Base-by-base conservation (phyloP, 441 rosid genomes). In the Syzygium malaccense region DNA sequence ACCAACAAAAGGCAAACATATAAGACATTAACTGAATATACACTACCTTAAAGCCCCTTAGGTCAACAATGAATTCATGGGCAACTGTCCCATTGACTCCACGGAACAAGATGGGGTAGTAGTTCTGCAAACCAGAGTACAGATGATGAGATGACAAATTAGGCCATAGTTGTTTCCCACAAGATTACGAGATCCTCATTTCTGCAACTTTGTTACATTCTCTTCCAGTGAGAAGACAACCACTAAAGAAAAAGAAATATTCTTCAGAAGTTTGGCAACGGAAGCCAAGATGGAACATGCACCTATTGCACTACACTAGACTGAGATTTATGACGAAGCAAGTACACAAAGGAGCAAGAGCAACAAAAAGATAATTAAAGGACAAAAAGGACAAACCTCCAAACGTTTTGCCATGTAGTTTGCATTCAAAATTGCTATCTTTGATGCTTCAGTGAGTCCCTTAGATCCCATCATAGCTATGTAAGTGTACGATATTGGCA, bases 321-420 rank as follows among this genome's bases (percentile, higher is more conserved):
- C 28, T 71, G 17, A 71, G 17, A 71, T 71, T 71, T 12, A 71
- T 71, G 28, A 71, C 2, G 13, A 71, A 71, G 17, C 80, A 71
- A 37, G n/a, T 20, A 71, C 12, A 71, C 17, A 71, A 41, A 37
- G 28, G 51, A 71, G 23, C 80, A 71, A 71, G 51, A 37, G 79
- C 45, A 75, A 86, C 19, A 45, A 55, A 88, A 79, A 91, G 45
- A 30, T 66, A 3, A 53, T 75, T 87, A 55, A 60, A 90, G 66
- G 86, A 88, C 87, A 85, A 71, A 14, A 28, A 86, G 30, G 64
- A 75, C 23, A 54, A 89, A 98, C 99, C 98, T 98, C 99, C 92
- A 98, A 91, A 87, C 98, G 99, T 92, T 97, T 97, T 49, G 98
- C 99, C 99, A 98, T 97, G 98, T 98, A 98, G 94, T 98, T 98